Base-by-base conservation (phyloP, 768 basidiomycete genomes). In the Paxillus rubicundulus region DNA sequence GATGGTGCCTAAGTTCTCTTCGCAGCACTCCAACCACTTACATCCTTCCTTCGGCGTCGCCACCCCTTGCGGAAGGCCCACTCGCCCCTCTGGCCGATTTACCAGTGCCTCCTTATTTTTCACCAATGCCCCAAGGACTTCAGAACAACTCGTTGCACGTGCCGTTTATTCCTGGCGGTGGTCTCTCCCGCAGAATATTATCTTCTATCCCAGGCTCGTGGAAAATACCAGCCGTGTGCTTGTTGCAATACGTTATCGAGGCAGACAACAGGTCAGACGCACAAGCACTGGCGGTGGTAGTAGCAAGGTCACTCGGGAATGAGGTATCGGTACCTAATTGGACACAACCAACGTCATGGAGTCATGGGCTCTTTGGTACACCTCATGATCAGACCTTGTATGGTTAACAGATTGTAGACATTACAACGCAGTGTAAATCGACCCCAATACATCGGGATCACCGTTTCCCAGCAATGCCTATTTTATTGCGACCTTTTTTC, bases 181-280 rank as follows among this genome's bases (percentile, higher is more conserved):
- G 91, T 2, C 71, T 92, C 27, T 82, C 86, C 0, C 77, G 82
- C 38, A 77, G 86, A 24, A 72, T 92, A 42, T 70, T 93, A 6
- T 75, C 76, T 2, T 77, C 86, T 7, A 61, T 91, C 21, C 77
- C 82, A 1, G 34, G 63, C 37, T 59, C 66, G 36, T 82, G 80
- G 77, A 59, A 73, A 17, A 75, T 80, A 38, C 84, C 85, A 20
- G 79, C 77, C 1, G 81, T 78, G 0, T 74, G 79, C 14, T 67
- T 92, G 9, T 71, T 90, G 44, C 86, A 89, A 43, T 92, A 89
- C 62, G 89, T 83, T 10, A 73, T 88, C 52, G 90, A 93, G 63
- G 90, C 91, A 2, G 91, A 93, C 65, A 93, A 93, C 60, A 75
- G 85, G 52, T 74, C 65, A 16, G 90, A 93, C 65, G 89, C 90